Conservation (phyloP, 352 stramenopile genomes). For the Globisporangium irregulare region DNA sequence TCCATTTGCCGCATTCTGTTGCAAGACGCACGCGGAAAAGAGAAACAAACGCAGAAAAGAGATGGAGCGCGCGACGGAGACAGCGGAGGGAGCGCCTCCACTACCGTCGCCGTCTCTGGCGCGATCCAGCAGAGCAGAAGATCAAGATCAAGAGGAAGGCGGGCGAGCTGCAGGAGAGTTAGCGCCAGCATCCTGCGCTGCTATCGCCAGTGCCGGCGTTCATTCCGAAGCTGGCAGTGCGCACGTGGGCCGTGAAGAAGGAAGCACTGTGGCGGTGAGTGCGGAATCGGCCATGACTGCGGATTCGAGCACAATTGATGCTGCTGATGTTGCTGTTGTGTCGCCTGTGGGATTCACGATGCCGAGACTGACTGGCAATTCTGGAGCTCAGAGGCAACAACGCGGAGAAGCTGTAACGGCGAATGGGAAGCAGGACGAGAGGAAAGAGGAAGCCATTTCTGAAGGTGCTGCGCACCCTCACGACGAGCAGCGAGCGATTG, state of each 20-base stretch:
- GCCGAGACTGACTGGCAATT: too few relatives aligned
- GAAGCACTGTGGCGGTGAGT: neutral
- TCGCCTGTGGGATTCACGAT: neutral
- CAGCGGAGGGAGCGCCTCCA: neutral
- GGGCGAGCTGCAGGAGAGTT: neutral
- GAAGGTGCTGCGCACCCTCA: neutral
- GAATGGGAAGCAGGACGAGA: neutral
- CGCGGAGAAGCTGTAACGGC: neutral
- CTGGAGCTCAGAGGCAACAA: neutral
- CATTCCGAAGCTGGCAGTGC: neutral
- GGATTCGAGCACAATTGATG: neutral
- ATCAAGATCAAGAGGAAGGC: neutral
- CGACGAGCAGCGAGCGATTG: neutral
- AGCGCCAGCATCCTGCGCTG: neutral
- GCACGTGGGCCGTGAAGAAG: neutral
- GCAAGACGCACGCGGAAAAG: neutral
- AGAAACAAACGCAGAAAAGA: neutral
- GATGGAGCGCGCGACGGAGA: neutral
- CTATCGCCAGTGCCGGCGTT: neutral
- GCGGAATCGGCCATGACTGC: neutral
- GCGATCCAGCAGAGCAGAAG: neutral
- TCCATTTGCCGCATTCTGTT: neutral
- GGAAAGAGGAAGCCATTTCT: neutral
- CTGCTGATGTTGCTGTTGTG: neutral
- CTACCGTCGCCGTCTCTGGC: neutral